Base-by-base conservation (phyloP, 1,284 basidiomycete species). In the Naganishia cerealis region DNA sequence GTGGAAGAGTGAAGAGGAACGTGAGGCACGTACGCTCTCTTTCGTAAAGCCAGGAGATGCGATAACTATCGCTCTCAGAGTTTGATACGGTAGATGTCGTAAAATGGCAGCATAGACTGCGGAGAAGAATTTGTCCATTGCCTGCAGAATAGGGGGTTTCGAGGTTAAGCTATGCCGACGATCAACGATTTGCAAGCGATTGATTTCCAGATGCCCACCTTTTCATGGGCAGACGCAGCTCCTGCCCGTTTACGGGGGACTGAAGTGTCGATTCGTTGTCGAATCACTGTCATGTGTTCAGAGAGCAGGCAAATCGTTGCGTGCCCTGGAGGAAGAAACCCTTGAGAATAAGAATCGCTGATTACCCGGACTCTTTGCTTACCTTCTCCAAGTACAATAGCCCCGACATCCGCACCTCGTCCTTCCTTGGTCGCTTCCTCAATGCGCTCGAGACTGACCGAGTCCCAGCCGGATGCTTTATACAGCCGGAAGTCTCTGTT, bases 41-140 rank as follows among this genome's bases (percentile, higher is more conserved):
- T 90, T 87, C 24, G 94, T 90, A 86, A 96, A 98, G 0, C 95
- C 96, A 6, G 96, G 95, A 71, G 91, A 94, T 6, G 96, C 96
- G 72, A 99, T 89, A 57, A 99, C 92, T 73, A 99, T 90, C 1
- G 92, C 93, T 53, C 90, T 90, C 50, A 99, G 84, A 38, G 86
- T 80, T 29, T 87, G 84, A 74, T 90, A 94, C 13, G 93, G 91
- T 69, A 99, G 90, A 77, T 98, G 90, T 55, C 94, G 87, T 24
- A 94, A 80, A 72, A 98, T 91, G 0, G 92, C 88, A 39, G 91
- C 87, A 78, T 93, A 99, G 3, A 98, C 83, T 13, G 87, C 86
- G n/a, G 85, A 82, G 75, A 94, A 91, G 81, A 95, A 98, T 71
- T 86, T 90, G 18, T 83, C 77, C 75, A 94, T 83, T 0, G 90